These are phyloP conservation scores for Prunus armeniaca DNA, from an alignment of 306 rosid species.

Conservation along the genomic window DNA sequence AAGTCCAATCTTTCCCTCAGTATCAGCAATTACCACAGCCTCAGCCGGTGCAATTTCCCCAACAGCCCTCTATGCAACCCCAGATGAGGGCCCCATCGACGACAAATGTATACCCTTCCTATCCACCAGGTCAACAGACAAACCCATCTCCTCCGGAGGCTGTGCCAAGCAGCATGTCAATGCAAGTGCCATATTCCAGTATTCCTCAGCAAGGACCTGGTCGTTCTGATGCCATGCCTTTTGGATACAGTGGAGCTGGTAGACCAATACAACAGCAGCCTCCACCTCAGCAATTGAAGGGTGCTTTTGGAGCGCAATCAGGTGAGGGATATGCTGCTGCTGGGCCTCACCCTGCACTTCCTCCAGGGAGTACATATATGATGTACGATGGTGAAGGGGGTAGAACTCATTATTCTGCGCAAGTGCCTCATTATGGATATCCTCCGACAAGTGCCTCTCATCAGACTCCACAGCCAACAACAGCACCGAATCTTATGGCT, in stretches of 20 bases:
- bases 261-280: conserved; percentile 77
- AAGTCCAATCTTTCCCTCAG: conserved; percentile 67
- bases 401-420: conserved; percentile 57
- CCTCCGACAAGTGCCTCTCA: conserved; percentile 67
- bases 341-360: conserved; percentile 47
- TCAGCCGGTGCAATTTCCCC: conserved; percentile 52
- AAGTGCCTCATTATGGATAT: conserved; percentile 69
- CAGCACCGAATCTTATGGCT: conserved; percentile 46
- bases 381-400: conserved; percentile 83
- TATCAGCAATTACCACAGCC: conserved; percentile 57
- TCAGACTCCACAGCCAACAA: conserved; percentile 44
- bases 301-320: conserved; percentile 48
- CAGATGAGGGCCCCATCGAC: conserved; percentile 62
- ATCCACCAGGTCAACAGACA: conserved; percentile 59
- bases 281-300: conserved; percentile 75
- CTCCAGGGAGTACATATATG: conserved; percentile 72
- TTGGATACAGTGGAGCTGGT: conserved; percentile 67
- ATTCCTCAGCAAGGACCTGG: conserved; percentile 64
- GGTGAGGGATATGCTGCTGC: conserved; percentile 61
- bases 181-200: conserved; percentile 79
- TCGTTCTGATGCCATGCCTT: conserved; percentile 58
- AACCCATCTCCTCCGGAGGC: conserved; percentile 62
- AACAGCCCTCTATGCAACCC: conserved; percentile 63
- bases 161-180: conserved; percentile 76
- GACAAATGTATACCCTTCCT: conserved; percentile 53